Conservation (phyloP, 73 alveolate genomes). For the Uronychia binucleata region DNA sequence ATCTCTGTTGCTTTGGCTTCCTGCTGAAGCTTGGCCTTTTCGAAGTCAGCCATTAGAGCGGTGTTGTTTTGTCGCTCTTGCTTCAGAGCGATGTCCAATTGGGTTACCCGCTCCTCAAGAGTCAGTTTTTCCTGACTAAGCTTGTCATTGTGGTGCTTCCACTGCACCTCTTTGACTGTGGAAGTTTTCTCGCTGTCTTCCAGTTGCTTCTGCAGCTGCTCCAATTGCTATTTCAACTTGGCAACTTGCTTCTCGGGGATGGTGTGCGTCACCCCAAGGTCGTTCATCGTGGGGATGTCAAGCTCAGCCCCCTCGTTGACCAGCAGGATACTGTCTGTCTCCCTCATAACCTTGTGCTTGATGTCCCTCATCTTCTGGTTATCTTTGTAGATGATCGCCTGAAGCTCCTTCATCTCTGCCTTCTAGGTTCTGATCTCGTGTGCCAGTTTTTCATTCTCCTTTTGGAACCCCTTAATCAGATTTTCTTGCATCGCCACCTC, state of each 20-base stretch:
- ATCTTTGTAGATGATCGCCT: conserved; percentile 33
- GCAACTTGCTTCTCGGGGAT: conserved; percentile 33
- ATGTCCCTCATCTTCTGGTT: conserved; percentile 29
- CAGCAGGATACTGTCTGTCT: conserved; percentile 27
- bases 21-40: neutral
- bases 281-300: conserved; percentile 35
- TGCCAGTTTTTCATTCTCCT: conserved; percentile 44
- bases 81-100: conserved; percentile 29
- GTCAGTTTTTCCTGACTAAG: conserved; percentile 42
- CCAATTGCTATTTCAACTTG: conserved; percentile 29
- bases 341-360: conserved; percentile 30
- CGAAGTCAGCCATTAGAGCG: conserved; percentile 32
- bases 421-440: conserved; percentile 9
- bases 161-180: conserved; percentile 27
- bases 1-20: conserved; percentile 16
- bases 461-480: conserved; percentile 45
- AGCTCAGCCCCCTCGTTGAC: conserved; percentile 43
- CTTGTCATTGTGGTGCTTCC: conserved; percentile 34
- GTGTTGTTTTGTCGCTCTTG: conserved; percentile 16
- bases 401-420: conserved; percentile 17
- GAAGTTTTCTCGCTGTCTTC: conserved; percentile 27
- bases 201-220: conserved; percentile 23
- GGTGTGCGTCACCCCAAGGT: conserved; percentile 42
- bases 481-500: conserved; percentile 41
- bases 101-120: conserved; percentile 33